Percentiles rank a stretch among this genome's conserved stretches.
Evolutionary conservation across 169 alveolate genomes (phyloP).

Genomic region (Cryptosporidium parvum): DNA sequence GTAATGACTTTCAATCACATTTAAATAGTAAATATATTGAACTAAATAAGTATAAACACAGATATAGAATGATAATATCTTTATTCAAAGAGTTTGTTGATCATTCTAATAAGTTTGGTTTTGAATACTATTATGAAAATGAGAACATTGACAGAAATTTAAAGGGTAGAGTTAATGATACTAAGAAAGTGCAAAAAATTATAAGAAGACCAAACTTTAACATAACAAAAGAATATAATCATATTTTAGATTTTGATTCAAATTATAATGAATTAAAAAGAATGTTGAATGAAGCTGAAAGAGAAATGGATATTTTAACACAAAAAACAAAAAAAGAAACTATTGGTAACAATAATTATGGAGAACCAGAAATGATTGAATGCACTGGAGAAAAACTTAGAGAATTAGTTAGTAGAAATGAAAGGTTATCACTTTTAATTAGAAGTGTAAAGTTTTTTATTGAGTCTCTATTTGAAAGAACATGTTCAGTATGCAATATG

Average conservation of each 20-base stretch:
- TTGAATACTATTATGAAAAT: background rate
- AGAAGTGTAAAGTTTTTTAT: constrained; percentile 37
- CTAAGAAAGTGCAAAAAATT: background rate
- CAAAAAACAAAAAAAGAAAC: background rate
- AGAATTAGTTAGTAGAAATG: background rate
- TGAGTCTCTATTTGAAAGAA: constrained; percentile 41
- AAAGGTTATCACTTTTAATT: constrained; percentile 3
- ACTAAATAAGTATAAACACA: background rate
- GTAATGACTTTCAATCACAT: constrained; percentile 48
- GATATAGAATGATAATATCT: constrained; percentile 14
- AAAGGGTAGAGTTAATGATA: background rate
- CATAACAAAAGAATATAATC: background rate
- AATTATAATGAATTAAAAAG: constrained; percentile 15
- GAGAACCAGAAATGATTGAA: background rate
- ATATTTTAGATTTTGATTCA: background rate
- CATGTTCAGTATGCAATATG: constrained; percentile 18
- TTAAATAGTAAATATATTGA: constrained; percentile 25
- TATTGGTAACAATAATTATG: background rate
- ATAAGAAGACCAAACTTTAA: constrained; percentile 26
- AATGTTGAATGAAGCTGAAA: constrained; percentile 1
- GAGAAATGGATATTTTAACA: background rate
- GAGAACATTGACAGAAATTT: background rate
- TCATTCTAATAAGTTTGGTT: constrained; percentile 32
- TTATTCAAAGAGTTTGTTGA: constrained; percentile 50
- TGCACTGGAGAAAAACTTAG: constrained; percentile 1